Evolutionary conservation across 495 filamentous ascomycete genomes (phyloP).

Genomic region (Glonium stellatum): DNA sequence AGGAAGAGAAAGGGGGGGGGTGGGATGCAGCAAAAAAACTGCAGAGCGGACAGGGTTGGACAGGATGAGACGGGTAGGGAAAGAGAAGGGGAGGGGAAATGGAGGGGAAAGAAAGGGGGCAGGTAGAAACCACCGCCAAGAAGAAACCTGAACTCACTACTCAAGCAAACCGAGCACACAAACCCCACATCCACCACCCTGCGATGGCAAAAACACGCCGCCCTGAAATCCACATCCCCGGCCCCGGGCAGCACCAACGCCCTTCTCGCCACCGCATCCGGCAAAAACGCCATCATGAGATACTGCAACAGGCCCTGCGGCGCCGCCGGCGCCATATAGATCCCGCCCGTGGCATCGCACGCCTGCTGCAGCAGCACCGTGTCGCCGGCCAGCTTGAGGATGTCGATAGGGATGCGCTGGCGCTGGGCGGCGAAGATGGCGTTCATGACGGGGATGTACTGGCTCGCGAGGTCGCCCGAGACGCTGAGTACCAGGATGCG

Average conservation of each 20-base stretch:
- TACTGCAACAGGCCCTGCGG: constrained; percentile 75
- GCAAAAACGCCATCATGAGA: constrained; percentile 89
- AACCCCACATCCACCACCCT: constrained; percentile 85
- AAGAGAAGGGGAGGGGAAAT: too few species aligned
- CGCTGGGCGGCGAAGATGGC: constrained; percentile 90
- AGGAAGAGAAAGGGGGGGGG: too few species aligned
- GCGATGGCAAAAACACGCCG: constrained; percentile 94
- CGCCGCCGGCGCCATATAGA: constrained; percentile 66
- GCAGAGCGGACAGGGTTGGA: constrained; percentile 30
- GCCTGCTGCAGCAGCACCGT: constrained; percentile 95
- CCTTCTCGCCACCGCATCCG: constrained; percentile 60
- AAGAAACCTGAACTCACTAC: constrained; percentile 58
- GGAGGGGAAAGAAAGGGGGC: too few species aligned
- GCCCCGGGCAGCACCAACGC: constrained; percentile 68
- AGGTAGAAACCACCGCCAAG: too few species aligned
- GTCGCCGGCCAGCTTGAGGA: constrained; percentile 75
- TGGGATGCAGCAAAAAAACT: not conserved
- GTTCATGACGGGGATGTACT: constrained; percentile 99
- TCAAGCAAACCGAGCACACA: constrained; percentile 92
- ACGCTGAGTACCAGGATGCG: constrained; percentile 71
- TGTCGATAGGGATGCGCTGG: constrained; percentile 78
- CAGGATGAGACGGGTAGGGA: too few species aligned
- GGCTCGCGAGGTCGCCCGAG: constrained; percentile 71
- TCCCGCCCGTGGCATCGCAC: constrained; percentile 78
- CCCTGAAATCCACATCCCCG: constrained; percentile 89